Evolutionary conservation across 768 basidiomycete genomes (phyloP).

Genomic region (Gloeophyllum trabeum): DNA sequence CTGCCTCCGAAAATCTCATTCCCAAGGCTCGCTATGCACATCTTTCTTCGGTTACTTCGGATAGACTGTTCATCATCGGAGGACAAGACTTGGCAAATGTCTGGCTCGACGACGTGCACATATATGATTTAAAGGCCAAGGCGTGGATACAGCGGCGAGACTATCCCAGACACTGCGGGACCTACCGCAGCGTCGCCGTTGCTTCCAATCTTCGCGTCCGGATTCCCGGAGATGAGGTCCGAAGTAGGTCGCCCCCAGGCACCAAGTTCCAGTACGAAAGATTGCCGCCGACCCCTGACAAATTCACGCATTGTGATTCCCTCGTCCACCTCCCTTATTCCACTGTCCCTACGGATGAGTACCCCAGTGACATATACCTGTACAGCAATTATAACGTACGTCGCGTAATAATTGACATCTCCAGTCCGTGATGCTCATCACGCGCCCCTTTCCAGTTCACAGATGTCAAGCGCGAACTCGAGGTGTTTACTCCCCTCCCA

Average conservation of each 20-base stretch:
- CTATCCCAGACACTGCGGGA: slow-evolving; percentile 91
- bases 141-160: slow-evolving; percentile 73
- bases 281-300: slow-evolving; percentile 25
- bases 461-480: slow-evolving; percentile 91
- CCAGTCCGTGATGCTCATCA: slow-evolving; percentile 4
- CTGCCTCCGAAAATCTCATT: slow-evolving; percentile 32
- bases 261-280: slow-evolving; percentile 45
- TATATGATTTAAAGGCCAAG: slow-evolving; percentile 66
- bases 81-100: slow-evolving; percentile 91
- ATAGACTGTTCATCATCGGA: slow-evolving; percentile 84
- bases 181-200: slow-evolving; percentile 89
- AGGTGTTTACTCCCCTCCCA: slow-evolving; percentile 78
- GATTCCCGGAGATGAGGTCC: slow-evolving; percentile 49
- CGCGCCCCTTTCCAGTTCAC: slow-evolving; percentile 49
- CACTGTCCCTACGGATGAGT: slow-evolving; percentile 54
- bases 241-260: slow-evolving; percentile 36
- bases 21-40: slow-evolving; percentile 93
- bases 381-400: slow-evolving; percentile 95
- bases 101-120: slow-evolving; percentile 89
- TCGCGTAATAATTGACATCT: slow-evolving; percentile 8
- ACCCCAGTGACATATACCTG: slow-evolving; percentile 78
- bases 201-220: slow-evolving; percentile 61
- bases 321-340: slow-evolving; percentile 73
- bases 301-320: slow-evolving; percentile 45
- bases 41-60: slow-evolving; percentile 76